phyloP scores from a whole-genome alignment of 2,329 filamentous ascomycete genomes.

The Colletotrichum sidae region DNA sequence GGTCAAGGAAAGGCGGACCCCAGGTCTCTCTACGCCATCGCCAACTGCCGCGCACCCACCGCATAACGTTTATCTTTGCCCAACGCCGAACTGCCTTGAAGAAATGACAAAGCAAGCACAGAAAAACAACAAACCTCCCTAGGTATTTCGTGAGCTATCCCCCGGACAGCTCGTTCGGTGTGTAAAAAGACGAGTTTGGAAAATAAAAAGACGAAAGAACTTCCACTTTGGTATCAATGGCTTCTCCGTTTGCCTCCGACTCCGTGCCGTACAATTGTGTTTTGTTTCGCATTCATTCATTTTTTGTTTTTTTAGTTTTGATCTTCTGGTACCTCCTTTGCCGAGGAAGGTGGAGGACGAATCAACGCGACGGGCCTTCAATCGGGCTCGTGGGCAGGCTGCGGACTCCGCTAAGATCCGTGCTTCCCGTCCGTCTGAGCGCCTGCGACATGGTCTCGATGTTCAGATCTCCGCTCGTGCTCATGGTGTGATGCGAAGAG shows the following conservation, averaged over 20 bases:
- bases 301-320: slow-evolving; percentile 5
- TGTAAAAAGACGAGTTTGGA: slow-evolving; percentile 2
- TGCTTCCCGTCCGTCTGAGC: slow-evolving; percentile 84
- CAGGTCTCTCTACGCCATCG: background rate
- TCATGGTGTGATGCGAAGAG: slow-evolving; percentile 63
- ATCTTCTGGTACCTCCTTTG: background rate
- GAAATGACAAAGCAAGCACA: background rate
- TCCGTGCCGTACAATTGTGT: slow-evolving; percentile 27
- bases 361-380: slow-evolving; percentile 47
- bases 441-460: slow-evolving; percentile 96
- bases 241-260: slow-evolving; percentile 36
- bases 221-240: slow-evolving; percentile 38
- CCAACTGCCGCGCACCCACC: background rate
- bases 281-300: background rate
- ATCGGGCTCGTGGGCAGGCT: slow-evolving; percentile 71
- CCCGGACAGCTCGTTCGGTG: slow-evolving; percentile 1
- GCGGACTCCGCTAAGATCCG: slow-evolving; percentile 73
- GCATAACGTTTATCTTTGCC: slow-evolving; percentile 13
- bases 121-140: slow-evolving; percentile 4
- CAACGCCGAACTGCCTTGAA: slow-evolving; percentile 20
- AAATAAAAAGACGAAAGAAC: slow-evolving; percentile 23
- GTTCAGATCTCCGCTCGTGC: slow-evolving; percentile 75
- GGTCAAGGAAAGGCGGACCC: too few species aligned
- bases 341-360: background rate
- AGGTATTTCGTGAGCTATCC: slow-evolving; percentile 4